Conservation (phyloP, 805 yeast genomes). For the Ogataea allantospora region DNA sequence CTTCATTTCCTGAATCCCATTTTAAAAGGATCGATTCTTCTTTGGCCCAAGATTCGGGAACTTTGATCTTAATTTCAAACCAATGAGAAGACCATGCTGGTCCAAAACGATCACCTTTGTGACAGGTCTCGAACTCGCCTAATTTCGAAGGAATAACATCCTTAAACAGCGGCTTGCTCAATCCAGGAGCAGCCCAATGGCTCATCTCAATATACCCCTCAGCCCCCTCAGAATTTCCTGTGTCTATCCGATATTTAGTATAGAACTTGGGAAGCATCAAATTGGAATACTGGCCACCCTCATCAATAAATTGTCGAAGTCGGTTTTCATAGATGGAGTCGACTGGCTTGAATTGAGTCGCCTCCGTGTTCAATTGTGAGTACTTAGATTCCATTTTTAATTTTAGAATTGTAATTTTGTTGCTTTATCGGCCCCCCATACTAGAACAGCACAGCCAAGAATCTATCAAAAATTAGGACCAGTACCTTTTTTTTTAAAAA, state of each 20-base stretch:
- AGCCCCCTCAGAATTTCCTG: conserved; percentile 26
- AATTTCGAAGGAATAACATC: conserved; percentile 52
- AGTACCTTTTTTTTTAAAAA: conserved; percentile 1
- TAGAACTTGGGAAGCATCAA: conserved; percentile 82
- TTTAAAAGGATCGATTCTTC: conserved; percentile 61
- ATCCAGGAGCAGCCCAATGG: conserved; percentile 72
- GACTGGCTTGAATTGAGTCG: conserved; percentile 74
- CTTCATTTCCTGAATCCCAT: conserved; percentile 89
- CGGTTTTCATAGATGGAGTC: conserved; percentile 71
- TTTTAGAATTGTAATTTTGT: not conserved
- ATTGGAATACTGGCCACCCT: conserved; percentile 68
- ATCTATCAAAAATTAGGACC: not conserved
- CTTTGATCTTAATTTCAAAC: conserved; percentile 68
- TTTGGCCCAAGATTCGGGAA: conserved; percentile 60
- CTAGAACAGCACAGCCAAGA: conserved; percentile 4
- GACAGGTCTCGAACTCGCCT: conserved; percentile 52
- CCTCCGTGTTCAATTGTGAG: conserved; percentile 45
- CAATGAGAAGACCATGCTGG: conserved; percentile 98
- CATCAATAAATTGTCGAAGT: conserved; percentile 69
- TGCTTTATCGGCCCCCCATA: conserved; percentile 7
- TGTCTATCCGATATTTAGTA: conserved; percentile 56
- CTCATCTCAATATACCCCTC: conserved; percentile 52
- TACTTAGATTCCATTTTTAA: conserved; percentile 26
- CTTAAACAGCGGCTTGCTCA: conserved; percentile 61
- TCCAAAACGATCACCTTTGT: conserved; percentile 75